These are phyloP conservation scores for Quercus lobata DNA, from an alignment of 331 rosid genomes.

Conservation along the genomic window DNA sequence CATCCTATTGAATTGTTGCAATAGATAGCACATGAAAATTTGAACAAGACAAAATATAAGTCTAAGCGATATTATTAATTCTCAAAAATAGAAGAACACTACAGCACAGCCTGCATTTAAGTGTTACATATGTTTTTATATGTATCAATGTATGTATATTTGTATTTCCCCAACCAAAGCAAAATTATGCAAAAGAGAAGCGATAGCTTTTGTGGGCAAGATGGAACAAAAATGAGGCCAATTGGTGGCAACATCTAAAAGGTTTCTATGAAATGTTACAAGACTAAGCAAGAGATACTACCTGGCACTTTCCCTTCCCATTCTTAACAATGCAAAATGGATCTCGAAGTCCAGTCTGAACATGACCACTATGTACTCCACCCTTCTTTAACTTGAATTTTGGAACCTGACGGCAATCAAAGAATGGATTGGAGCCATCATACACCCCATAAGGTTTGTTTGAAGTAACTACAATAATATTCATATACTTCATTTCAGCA, in stretches of 20 bases:
- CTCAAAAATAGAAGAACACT: neutral
- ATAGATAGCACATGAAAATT: neutral
- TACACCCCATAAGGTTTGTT: conserved; percentile 69
- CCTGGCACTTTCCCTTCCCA: conserved; percentile 83
- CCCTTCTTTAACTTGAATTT: conserved; percentile 59
- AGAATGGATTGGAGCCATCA: conserved; percentile 85
- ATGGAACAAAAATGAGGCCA: neutral
- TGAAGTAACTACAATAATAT: conserved; percentile 79
- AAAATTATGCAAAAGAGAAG: neutral
- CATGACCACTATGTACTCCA: conserved; percentile 87
- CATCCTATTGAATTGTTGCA: conserved; percentile 52
- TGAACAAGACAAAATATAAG: neutral
- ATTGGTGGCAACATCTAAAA: neutral
- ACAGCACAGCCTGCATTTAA: neutral
- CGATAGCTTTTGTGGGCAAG: neutral
- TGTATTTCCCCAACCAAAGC: neutral
- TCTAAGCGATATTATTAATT: neutral
- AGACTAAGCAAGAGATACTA: conserved; percentile 6
- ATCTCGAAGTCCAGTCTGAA: conserved; percentile 67
- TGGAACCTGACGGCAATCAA: conserved; percentile 52
- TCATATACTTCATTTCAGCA: conserved; percentile 78
- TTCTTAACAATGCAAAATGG: conserved; percentile 61
- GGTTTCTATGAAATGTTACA: neutral
- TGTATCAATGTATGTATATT: neutral
- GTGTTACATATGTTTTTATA: neutral